phyloP scores from a whole-genome alignment of 768 basidiomycete genomes.

The Rhodosporidiobolus odoratus region DNA sequence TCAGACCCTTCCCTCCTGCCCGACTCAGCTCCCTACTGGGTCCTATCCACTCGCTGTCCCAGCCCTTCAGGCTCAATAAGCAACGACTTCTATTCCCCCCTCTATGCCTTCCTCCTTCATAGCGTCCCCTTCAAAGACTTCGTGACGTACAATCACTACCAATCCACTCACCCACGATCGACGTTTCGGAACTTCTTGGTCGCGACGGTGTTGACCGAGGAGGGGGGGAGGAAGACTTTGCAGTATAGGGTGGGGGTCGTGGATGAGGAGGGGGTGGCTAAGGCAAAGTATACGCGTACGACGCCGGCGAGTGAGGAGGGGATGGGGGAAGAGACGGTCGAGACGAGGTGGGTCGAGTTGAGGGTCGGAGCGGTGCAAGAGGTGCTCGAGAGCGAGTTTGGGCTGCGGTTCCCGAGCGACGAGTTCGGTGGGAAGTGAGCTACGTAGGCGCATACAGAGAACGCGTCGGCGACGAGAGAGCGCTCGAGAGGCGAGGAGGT shows the following conservation, averaged over 20 bases:
- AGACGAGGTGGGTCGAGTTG: slow-evolving; percentile 11
- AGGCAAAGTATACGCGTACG: slow-evolving; percentile 14
- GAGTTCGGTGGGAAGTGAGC: slow-evolving; percentile 20
- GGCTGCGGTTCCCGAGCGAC: slow-evolving; percentile 12
- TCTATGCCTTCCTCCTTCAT: slow-evolving; percentile 26
- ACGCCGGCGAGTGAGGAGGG: neutral
- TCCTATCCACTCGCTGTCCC: neutral
- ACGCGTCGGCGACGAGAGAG: neutral
- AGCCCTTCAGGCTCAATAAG: neutral
- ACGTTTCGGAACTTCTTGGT: slow-evolving; percentile 16
- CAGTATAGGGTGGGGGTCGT: neutral
- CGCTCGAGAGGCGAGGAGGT: too few relatives aligned
- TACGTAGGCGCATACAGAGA: too few relatives aligned
- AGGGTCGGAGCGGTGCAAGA: neutral
- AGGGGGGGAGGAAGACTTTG: slow-evolving; percentile 22
- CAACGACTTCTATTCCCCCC: slow-evolving; percentile 4
- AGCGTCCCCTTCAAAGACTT: slow-evolving; percentile 10
- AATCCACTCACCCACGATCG: neutral
- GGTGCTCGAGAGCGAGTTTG: slow-evolving; percentile 17
- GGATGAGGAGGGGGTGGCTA: slow-evolving; percentile 2
- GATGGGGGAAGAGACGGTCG: slow-evolving; percentile 7
- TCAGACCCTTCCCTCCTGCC: neutral
- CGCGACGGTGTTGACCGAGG: neutral
- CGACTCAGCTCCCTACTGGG: slow-evolving; percentile 15
- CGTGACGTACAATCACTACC: slow-evolving; percentile 16